A percentile compares a stretch with the other conserved stretches of the same genome.
These are phyloP conservation scores for Dothiorella sarmentorum DNA, from an alignment of 2,329 filamentous ascomycete genomes.

Conservation along the genomic window DNA sequence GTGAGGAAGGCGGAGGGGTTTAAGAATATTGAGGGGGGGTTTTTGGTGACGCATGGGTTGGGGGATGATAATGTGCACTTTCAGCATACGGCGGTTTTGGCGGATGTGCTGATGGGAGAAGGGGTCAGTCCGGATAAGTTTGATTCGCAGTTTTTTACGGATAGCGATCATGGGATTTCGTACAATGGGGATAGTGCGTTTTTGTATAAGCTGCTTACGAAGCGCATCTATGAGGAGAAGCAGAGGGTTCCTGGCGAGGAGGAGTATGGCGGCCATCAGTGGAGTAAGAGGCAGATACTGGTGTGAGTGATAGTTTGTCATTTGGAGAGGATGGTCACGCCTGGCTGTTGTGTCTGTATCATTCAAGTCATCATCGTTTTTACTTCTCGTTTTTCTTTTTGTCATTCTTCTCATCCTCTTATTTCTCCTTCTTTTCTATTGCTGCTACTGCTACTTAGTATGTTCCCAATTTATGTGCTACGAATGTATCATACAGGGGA, in stretches of 20 bases:
- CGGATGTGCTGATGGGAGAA: conserved; percentile 58
- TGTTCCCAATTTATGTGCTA: too few relatives aligned
- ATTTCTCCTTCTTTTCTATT: too few relatives aligned
- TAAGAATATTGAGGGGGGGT: conserved; percentile 58
- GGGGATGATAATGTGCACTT: conserved; percentile 72
- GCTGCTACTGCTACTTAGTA: too few relatives aligned
- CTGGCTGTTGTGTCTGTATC: too few relatives aligned
- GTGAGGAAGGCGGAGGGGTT: conserved; percentile 59
- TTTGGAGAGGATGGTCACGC: too few relatives aligned
- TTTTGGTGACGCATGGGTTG: conserved; percentile 62
- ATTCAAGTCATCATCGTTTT: too few relatives aligned
- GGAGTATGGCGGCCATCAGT: conserved; percentile 2
- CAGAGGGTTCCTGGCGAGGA: conserved; percentile 34
- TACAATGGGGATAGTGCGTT: conserved; percentile 56
- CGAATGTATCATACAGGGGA: too few relatives aligned
- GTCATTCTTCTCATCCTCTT: too few relatives aligned
- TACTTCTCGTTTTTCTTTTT: too few relatives aligned
- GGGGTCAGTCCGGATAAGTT: conserved; percentile 60
- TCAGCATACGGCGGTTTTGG: conserved; percentile 60
- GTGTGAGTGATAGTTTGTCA: not conserved
- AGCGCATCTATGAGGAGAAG: conserved; percentile 60
- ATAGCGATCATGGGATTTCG: conserved; percentile 59
- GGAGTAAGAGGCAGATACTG: not conserved
- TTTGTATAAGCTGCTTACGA: conserved; percentile 61
- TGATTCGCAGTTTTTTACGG: conserved; percentile 58